Percentiles rank a stretch among this genome's conserved stretches.
Evolutionary conservation across 306 rosid genomes (phyloP).

Genomic region (Mimosa bimucronata): DNA sequence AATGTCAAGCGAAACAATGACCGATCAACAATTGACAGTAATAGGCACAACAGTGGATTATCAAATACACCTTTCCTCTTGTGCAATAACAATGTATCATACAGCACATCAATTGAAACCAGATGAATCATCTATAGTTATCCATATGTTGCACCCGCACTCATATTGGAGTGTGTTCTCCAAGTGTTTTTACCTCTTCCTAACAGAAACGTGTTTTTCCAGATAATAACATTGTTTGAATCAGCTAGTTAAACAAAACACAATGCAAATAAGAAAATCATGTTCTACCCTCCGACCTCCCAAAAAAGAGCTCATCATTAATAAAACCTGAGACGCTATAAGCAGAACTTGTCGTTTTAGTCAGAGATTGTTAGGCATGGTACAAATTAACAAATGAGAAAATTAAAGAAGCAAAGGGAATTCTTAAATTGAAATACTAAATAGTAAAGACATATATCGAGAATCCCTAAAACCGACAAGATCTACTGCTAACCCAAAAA

Average conservation of each 20-base stretch:
- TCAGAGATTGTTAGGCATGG: background rate
- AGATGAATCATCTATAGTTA: background rate
- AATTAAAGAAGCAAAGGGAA: background rate
- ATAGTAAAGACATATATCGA: background rate
- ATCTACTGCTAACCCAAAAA: slow-evolving; percentile 29
- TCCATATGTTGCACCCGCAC: background rate
- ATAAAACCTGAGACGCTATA: background rate
- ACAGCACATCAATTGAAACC: background rate
- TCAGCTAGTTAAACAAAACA: background rate
- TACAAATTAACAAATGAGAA: background rate
- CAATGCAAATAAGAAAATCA: background rate
- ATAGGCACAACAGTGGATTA: too few species aligned
- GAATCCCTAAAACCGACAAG: slow-evolving; percentile 39
- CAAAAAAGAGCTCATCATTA: background rate
- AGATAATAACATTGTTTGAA: slow-evolving; percentile 21
- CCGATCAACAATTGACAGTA: background rate
- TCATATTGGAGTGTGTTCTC: background rate
- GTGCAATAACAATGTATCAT: background rate
- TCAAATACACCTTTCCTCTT: too few species aligned
- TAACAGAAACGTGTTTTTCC: slow-evolving; percentile 8
- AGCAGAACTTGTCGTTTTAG: background rate
- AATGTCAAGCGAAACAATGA: background rate
- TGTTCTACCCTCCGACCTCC: background rate
- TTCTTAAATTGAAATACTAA: slow-evolving; percentile 19
- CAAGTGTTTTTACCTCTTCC: background rate